Conservation (phyloP, 805 yeast species). For the Candida arabinofermentans region DNA sequence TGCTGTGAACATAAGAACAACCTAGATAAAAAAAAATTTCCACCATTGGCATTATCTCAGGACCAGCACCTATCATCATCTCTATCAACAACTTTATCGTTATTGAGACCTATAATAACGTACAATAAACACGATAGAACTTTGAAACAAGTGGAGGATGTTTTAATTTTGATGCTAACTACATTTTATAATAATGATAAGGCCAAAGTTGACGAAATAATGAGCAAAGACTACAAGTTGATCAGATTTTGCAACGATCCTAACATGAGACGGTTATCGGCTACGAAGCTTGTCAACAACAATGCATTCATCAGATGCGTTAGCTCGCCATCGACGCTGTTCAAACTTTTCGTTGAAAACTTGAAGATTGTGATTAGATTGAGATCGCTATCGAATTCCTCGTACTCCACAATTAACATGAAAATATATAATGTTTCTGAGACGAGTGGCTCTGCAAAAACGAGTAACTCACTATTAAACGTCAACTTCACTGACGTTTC, state of each 20-base stretch:
- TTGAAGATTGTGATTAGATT: slow-evolving; percentile 13
- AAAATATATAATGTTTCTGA: slow-evolving; percentile 22
- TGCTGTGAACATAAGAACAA: slow-evolving; percentile 53
- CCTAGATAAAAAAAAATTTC: slow-evolving; percentile 37
- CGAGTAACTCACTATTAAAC: slow-evolving; percentile 34
- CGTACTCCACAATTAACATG: slow-evolving; percentile 15
- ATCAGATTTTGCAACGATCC: slow-evolving; percentile 21
- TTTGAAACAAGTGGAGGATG: slow-evolving; percentile 32
- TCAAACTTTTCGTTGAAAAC: slow-evolving; percentile 10
- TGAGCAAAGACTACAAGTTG: slow-evolving; percentile 11
- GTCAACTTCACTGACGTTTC: slow-evolving; percentile 46
- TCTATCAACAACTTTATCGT: slow-evolving; percentile 26
- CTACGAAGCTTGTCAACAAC: slow-evolving; percentile 1
- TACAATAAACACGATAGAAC: slow-evolving; percentile 51
- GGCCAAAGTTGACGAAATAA: slow-evolving; percentile 14
- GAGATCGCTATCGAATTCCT: slow-evolving; percentile 11
- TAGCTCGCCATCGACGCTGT: slow-evolving; percentile 20
- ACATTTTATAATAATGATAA: slow-evolving; percentile 13
- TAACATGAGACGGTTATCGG: background rate
- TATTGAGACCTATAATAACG: slow-evolving; percentile 56
- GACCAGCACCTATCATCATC: slow-evolving; percentile 8
- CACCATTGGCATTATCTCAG: slow-evolving; percentile 45
- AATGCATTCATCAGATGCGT: slow-evolving; percentile 22
- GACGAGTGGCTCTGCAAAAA: background rate
- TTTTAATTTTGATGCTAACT: slow-evolving; percentile 16